A percentile compares a stretch with the other conserved stretches of the same genome.
These are phyloP conservation scores for Globisporangium abappressorium DNA, from an alignment of 352 stramenopile genomes.

Conservation along the genomic window DNA sequence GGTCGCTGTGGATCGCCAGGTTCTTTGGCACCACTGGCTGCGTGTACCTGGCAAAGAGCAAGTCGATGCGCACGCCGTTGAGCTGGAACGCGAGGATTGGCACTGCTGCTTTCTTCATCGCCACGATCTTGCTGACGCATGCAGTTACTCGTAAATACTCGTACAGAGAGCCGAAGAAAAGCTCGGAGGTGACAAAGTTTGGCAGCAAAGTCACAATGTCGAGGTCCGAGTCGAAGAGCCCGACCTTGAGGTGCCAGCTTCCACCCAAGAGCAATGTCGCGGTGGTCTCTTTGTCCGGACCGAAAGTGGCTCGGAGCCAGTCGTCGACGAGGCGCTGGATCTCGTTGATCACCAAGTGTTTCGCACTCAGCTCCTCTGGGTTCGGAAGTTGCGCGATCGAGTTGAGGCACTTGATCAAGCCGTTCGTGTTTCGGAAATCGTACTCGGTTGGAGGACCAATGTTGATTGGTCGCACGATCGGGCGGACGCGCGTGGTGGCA, in stretches of 20 bases:
- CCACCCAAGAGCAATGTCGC: conserved; percentile 71
- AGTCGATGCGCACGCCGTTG: conserved; percentile 59
- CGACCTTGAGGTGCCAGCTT: conserved; percentile 83
- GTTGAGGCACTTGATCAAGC: conserved; percentile 80
- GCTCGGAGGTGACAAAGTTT: conserved; percentile 47
- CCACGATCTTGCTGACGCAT: conserved; percentile 59
- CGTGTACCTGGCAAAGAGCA: conserved; percentile 78
- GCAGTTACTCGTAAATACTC: conserved; percentile 38
- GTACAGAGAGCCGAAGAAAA: conserved; percentile 69
- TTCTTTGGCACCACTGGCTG: conserved; percentile 66
- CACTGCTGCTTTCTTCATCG: conserved; percentile 67
- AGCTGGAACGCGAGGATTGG: conserved; percentile 78
- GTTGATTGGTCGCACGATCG: conserved; percentile 55
- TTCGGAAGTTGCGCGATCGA: conserved; percentile 53
- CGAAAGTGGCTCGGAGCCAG: conserved; percentile 59
- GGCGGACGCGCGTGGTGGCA: conserved; percentile 33
- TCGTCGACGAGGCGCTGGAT: conserved; percentile 66
- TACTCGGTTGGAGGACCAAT: conserved; percentile 64
- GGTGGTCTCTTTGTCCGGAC: conserved; percentile 31
- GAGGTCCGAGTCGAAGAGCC: conserved; percentile 68
- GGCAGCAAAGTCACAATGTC: conserved; percentile 78
- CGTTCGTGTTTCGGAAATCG: conserved; percentile 77
- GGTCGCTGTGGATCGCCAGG: conserved; percentile 69
- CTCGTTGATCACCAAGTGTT: conserved; percentile 79
- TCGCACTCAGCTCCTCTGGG: conserved; percentile 54